These are phyloP conservation scores for Cladobotryum mycophilum DNA, from an alignment of 2,329 filamentous ascomycete species.

Conservation along the genomic window DNA sequence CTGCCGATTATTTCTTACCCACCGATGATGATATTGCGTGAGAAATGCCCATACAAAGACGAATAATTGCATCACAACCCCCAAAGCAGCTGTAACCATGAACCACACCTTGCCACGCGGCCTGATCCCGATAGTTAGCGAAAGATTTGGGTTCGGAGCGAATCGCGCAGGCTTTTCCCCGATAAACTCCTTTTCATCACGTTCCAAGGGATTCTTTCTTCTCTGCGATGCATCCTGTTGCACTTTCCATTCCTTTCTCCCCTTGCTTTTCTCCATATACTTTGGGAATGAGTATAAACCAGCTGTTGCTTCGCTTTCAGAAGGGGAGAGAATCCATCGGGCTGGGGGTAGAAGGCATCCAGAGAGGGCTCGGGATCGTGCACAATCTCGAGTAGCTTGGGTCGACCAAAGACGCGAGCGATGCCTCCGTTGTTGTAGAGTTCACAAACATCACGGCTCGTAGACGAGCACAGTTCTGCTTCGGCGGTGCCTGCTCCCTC, in stretches of 20 bases:
- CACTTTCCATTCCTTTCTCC: neutral
- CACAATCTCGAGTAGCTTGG: conserved; percentile 27
- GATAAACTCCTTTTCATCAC: too few relatives aligned
- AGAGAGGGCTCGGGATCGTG: neutral
- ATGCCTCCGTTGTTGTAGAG: conserved; percentile 29
- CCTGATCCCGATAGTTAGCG: conserved; percentile 2
- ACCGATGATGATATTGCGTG: conserved; percentile 5
- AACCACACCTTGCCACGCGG: neutral
- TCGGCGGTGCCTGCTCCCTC: conserved; percentile 29
- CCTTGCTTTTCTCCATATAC: neutral
- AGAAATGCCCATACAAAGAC: conserved; percentile 7
- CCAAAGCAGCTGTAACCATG: neutral
- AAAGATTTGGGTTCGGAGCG: neutral
- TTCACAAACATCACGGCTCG: conserved; percentile 33
- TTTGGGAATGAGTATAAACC: neutral
- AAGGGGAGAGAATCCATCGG: too few relatives aligned
- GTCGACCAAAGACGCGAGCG: conserved; percentile 26
- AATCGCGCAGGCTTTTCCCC: too few relatives aligned
- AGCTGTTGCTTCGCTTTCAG: neutral
- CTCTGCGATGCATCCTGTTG: neutral
- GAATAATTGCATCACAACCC: neutral
- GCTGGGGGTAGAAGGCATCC: neutral
- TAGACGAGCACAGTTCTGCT: conserved; percentile 35
- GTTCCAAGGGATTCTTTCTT: neutral
- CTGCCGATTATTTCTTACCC: conserved; percentile 2